These are phyloP conservation scores for Daldinia concentrica DNA, from an alignment of 495 filamentous ascomycete genomes.

Conservation along the genomic window DNA sequence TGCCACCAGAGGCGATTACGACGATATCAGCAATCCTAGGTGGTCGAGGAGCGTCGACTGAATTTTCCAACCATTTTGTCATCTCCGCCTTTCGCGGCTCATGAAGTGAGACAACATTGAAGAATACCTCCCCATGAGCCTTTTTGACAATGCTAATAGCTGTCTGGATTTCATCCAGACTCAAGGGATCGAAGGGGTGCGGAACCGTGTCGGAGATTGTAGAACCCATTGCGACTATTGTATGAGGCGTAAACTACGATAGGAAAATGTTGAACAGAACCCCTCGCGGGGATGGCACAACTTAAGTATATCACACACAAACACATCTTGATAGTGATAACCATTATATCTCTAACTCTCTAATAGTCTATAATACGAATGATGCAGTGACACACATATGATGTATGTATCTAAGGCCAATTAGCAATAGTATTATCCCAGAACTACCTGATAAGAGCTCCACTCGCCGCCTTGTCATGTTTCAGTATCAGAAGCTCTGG, in stretches of 20 bases:
- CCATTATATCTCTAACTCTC: not conserved
- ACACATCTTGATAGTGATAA: constrained; percentile 11
- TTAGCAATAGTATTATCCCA: constrained; percentile 41
- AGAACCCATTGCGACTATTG: constrained; percentile 32
- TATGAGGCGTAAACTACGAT: constrained; percentile 7
- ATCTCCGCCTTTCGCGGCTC: constrained; percentile 91
- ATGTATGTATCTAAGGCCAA: constrained; percentile 32
- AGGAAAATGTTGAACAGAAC: not conserved
- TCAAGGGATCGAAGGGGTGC: constrained; percentile 89
- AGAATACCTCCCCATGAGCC: constrained; percentile 75
- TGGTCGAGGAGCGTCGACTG: constrained; percentile 69
- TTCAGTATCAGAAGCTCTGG: constrained; percentile 25
- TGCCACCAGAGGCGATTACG: constrained; percentile 80
- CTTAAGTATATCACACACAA: constrained; percentile 26
- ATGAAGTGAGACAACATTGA: constrained; percentile 88
- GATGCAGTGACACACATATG: constrained; percentile 24
- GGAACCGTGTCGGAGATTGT: constrained; percentile 37
- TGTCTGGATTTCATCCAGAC: constrained; percentile 77
- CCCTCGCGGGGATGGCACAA: not conserved
- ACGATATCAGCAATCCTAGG: constrained; percentile 83
- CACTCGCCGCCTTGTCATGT: constrained; percentile 16
- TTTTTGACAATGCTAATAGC: constrained; percentile 75
- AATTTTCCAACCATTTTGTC: constrained; percentile 78
- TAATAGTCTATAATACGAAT: constrained; percentile 21
- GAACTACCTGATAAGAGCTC: constrained; percentile 34